phyloP scores from a whole-genome alignment of 441 rosid species.

The Syzygium syzygioides region DNA sequence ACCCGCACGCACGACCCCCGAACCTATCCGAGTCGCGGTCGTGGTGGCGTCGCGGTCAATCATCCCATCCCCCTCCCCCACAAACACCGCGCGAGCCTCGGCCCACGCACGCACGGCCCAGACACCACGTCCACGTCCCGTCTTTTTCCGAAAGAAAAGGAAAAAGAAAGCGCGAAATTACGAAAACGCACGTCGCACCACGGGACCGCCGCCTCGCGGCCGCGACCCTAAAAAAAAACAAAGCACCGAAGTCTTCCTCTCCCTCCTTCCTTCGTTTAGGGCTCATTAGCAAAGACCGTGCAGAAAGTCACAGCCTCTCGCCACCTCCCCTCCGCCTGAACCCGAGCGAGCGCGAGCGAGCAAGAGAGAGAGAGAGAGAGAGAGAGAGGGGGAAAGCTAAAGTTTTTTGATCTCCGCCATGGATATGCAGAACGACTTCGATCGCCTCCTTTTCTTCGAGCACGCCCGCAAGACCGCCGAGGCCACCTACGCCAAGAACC shows the following conservation, averaged over 20 bases:
- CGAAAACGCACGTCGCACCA: not conserved
- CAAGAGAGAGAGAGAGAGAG: not conserved
- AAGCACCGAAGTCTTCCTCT: not conserved
- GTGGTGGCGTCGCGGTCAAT: not conserved
- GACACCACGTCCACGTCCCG: not conserved
- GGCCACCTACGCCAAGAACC: conserved; percentile 52
- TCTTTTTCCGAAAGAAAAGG: not conserved
- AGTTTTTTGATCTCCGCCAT: conserved; percentile 26
- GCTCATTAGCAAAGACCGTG: not conserved
- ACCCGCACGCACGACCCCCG: not conserved
- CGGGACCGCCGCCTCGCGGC: not conserved
- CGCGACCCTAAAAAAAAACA: no score
- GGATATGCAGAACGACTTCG: conserved; percentile 68
- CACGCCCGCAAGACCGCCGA: conserved; percentile 72
- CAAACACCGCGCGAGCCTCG: not conserved
- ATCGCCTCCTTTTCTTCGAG: conserved; percentile 67
- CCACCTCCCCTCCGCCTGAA: not conserved
- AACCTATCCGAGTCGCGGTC: not conserved
- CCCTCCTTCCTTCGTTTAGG: not conserved
- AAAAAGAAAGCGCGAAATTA: not conserved
- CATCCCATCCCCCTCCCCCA: not conserved
- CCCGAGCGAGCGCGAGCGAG: not conserved
- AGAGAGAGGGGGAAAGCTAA: not conserved
- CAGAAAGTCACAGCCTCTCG: not conserved
- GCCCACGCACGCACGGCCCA: not conserved